Evolutionary conservation across 164 flowering plant genomes (phyloP), one percentile per base, ranked within the genome.

Genomic region (Vitis riparia): DNA sequence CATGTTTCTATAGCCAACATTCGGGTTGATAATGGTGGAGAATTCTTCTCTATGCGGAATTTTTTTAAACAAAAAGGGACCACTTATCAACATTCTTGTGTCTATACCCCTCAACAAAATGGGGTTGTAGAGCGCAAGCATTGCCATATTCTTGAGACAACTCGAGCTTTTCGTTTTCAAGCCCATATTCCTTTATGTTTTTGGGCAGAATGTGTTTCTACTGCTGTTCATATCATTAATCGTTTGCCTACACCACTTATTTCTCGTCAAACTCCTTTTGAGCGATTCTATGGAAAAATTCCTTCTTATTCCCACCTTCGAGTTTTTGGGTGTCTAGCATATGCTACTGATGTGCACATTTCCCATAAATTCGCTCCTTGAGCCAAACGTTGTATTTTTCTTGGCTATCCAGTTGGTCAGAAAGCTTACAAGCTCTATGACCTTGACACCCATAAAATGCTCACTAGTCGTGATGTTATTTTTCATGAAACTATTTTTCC

Each of bases 341-440:
- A n/a, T 59, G 71, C 55, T 44, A 29, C 27, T 51, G 12, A 52
- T 29, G 3, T 10, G 3, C 17, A 16, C 8, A 1, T 1, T 14
- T 0, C 10, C 3, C 62, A 71, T 59, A 74, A 74, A 27, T 74
- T 74, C 59, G 53, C 14, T 6, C 1, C 53, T 32, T 17, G 69
- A 7, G 16, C 62, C 29, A 58, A 15, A 7, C 15, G 8, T 3
- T 61, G 71, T 58, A 55, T 70, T 8, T 75, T 70, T 70, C 27
- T 75, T 9, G 78, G 71, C 1, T 75, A 70, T 55, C 71, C 62
- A 8, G 44, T 0, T 59, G 70, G 70, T 3, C 30, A 65, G 13
- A 70, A 69, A 19, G 78, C 67, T 19, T 75, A 59, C 60, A 16
- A 12, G 5, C 15, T 68, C 11, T 66, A 52, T 70, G 67, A 75